These are phyloP conservation scores for Termitomyces sp. DNA, from an alignment of 768 basidiomycete species.

Conservation along the genomic window DNA sequence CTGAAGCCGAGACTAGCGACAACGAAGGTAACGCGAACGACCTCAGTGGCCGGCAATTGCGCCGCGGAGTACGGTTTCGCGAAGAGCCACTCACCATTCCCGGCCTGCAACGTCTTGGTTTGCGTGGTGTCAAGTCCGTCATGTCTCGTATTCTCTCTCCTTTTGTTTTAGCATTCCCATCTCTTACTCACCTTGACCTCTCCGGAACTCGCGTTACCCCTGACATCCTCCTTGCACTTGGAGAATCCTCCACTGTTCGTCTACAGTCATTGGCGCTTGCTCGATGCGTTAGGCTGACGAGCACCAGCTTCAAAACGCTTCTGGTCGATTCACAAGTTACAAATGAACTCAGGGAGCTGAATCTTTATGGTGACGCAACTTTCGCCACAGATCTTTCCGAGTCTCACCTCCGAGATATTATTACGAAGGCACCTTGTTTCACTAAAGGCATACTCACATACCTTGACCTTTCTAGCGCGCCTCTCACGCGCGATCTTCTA, in stretches of 20 bases:
- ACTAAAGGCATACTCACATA: constrained; percentile 70
- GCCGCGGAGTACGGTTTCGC: constrained; percentile 24
- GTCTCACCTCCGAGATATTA: constrained; percentile 63
- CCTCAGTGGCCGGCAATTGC: constrained; percentile 24
- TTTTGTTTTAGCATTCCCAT: constrained; percentile 80
- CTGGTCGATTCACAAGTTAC: constrained; percentile 67
- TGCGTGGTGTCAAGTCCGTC: constrained; percentile 81
- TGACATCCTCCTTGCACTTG: constrained; percentile 68
- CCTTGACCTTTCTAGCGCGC: constrained; percentile 86
- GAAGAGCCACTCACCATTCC: constrained; percentile 63
- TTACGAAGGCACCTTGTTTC: constrained; percentile 80
- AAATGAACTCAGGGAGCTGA: constrained; percentile 66
- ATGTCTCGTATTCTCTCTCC: constrained; percentile 62
- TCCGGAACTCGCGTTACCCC: constrained; percentile 83
- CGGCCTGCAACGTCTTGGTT: constrained; percentile 71
- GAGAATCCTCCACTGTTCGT: constrained; percentile 58
- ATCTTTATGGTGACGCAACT: constrained; percentile 86
- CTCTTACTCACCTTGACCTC: constrained; percentile 86
- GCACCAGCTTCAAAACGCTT: constrained; percentile 73
- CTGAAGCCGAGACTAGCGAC: constrained; percentile 38
- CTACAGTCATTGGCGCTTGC: constrained; percentile 81
- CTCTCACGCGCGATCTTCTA: constrained; percentile 57
- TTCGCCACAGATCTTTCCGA: constrained; percentile 69
- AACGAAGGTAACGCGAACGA: constrained; percentile 38
- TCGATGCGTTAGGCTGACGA: constrained; percentile 81